These are phyloP conservation scores for Licmophora abbreviata DNA, from an alignment of 108 stramenopile species.

Conservation along the genomic window DNA sequence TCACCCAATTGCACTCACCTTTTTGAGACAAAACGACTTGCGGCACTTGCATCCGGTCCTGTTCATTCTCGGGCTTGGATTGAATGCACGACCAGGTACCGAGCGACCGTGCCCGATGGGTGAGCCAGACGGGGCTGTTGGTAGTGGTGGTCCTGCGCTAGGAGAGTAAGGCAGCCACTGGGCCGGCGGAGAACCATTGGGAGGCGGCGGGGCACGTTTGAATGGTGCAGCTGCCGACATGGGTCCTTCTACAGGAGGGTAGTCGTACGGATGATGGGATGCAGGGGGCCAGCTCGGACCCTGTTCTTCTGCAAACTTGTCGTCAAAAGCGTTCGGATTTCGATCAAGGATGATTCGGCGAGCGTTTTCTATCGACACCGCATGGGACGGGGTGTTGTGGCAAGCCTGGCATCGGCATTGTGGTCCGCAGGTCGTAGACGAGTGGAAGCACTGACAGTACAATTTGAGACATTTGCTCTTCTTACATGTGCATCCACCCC, in stretches of 20 bases:
- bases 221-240: not conserved
- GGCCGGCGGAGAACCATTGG: conserved; percentile 2
- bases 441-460: conserved; percentile 88
- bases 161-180: conserved; percentile 1
- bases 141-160: not conserved
- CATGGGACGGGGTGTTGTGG: conserved; percentile 48
- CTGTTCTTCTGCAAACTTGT: conserved; percentile 36
- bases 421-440: conserved; percentile 47
- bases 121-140: conserved; percentile 1
- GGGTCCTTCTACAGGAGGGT: not conserved
- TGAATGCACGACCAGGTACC: conserved; percentile 9
- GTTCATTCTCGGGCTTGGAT: no score
- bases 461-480: conserved; percentile 93
- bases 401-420: conserved; percentile 69
- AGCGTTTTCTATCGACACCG: conserved; percentile 38
- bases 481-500: conserved; percentile 89
- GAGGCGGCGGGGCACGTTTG: not conserved
- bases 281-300: conserved; percentile 9
- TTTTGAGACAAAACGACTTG: conserved; percentile 85
- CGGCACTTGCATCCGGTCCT: conserved; percentile 95
- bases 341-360: conserved; percentile 45
- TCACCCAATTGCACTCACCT: no score
- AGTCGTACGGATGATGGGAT: conserved; percentile 5
- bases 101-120: not conserved
- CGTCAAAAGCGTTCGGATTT: conserved; percentile 71